A percentile compares a stretch with the other conserved stretches of the same genome.
phyloP scores from a whole-genome alignment of 2,329 filamentous ascomycete species.

The Setomelanomma holmii region DNA sequence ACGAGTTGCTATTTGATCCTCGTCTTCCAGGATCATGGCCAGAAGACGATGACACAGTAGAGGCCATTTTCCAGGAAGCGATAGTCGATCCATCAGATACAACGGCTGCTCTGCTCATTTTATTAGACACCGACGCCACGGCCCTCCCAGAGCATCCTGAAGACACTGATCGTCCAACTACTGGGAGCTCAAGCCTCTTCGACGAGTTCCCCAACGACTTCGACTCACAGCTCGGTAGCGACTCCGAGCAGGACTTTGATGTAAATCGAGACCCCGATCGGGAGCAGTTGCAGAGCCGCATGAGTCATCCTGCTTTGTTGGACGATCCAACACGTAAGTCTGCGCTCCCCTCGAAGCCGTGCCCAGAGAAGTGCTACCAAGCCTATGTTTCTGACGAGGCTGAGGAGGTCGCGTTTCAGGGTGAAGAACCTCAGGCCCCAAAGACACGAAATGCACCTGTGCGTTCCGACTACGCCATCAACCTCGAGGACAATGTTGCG shows the following conservation, averaged over 20 bases:
- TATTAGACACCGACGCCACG: neutral
- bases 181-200: neutral
- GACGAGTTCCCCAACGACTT: neutral
- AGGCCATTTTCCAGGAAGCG: too few species aligned
- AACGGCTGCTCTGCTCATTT: neutral
- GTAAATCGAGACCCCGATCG: neutral
- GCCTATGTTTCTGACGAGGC: conserved; percentile 1
- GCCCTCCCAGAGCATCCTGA: neutral
- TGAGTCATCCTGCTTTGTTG: neutral
- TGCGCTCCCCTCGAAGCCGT: neutral
- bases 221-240: neutral
- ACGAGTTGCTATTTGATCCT: neutral
- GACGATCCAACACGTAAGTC: neutral
- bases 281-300: neutral
- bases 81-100: neutral
- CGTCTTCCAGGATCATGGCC: neutral
- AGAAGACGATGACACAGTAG: neutral
- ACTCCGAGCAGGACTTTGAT: neutral
- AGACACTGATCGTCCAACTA: neutral
- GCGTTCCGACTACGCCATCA: too few species aligned
- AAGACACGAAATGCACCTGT: too few species aligned
- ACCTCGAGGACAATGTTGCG: too few species aligned
- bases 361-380: neutral
- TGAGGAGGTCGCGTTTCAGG: neutral
- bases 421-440: too few species aligned